phyloP scores from a whole-genome alignment of 78 protist species.

The Dictyostelium capitatum region DNA sequence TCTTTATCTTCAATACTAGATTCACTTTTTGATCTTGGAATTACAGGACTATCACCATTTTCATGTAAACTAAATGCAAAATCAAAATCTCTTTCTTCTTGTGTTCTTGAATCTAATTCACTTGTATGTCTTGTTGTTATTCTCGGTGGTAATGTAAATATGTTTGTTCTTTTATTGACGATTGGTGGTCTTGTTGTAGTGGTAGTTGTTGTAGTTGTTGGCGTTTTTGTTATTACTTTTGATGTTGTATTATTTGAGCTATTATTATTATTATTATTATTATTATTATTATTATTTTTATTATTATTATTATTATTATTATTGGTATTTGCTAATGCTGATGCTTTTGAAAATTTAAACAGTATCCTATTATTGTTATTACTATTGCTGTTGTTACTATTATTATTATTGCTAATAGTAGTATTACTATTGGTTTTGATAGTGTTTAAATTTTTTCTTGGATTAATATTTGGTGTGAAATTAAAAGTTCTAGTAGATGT shows the following conservation, averaged over 20 bases:
- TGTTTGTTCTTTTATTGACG: background rate
- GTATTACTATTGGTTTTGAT: background rate
- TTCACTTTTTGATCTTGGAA: background rate
- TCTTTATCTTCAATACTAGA: background rate
- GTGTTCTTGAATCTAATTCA: background rate
- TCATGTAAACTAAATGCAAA: background rate
- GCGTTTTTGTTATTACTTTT: background rate
- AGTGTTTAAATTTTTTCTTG: background rate
- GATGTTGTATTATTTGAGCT: background rate
- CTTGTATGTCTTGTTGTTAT: background rate
- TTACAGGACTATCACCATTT: background rate
- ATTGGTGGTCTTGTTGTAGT: background rate
- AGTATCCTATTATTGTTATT: background rate
- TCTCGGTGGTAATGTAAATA: background rate
- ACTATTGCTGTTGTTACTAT: background rate
- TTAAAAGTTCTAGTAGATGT: background rate
- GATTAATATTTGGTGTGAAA: too few relatives aligned
- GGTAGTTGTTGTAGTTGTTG: background rate
- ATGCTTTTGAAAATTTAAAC: background rate
- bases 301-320: background rate
- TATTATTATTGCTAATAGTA: background rate
- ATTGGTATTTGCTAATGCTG: background rate
- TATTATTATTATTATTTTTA: background rate
- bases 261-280: background rate
- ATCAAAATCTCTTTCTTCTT: conserved; percentile 1